A percentile compares a stretch with the other conserved stretches of the same genome.
These are phyloP conservation scores for Calonectria pauciramosa DNA, from an alignment of 2,329 filamentous ascomycete species.

Conservation along the genomic window DNA sequence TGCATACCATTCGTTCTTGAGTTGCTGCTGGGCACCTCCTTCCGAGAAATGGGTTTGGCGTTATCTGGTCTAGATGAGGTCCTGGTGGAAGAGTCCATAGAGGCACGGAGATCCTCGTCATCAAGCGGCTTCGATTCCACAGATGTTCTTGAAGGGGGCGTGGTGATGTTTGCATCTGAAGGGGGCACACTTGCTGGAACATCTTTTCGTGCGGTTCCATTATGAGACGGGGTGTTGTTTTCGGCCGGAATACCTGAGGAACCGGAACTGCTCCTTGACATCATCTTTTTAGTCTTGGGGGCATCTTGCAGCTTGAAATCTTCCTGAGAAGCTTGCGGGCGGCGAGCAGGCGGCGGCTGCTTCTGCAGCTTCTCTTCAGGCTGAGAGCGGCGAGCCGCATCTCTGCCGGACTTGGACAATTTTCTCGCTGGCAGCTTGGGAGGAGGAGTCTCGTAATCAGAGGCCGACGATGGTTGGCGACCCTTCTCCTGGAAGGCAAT, in stretches of 20 bases:
- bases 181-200: constrained; percentile 44
- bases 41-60: constrained; percentile 70
- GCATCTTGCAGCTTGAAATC: constrained; percentile 87
- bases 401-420: constrained; percentile 61
- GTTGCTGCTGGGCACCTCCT: constrained; percentile 68
- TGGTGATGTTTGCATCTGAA: constrained; percentile 53
- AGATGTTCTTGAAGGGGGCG: constrained; percentile 64
- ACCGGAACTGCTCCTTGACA: constrained; percentile 60
- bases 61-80: constrained; percentile 56
- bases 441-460: constrained; percentile 65
- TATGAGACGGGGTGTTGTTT: constrained; percentile 51
- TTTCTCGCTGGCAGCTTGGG: constrained; percentile 59
- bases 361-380: constrained; percentile 57
- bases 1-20: constrained; percentile 59
- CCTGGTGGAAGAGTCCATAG: constrained; percentile 57
- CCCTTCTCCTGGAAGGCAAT: constrained; percentile 92
- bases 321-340: constrained; percentile 57
- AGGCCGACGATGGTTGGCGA: constrained; percentile 69
- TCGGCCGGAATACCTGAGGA: constrained; percentile 56
- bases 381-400: constrained; percentile 46
- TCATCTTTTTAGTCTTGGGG: constrained; percentile 72
- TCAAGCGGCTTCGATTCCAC: constrained; percentile 71
- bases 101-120: constrained; percentile 62
- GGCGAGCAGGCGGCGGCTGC: constrained; percentile 47
- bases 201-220: constrained; percentile 48